Base-by-base conservation (phyloP, 176 grass and related monocot genomes). In the Saccharum spontaneum region DNA sequence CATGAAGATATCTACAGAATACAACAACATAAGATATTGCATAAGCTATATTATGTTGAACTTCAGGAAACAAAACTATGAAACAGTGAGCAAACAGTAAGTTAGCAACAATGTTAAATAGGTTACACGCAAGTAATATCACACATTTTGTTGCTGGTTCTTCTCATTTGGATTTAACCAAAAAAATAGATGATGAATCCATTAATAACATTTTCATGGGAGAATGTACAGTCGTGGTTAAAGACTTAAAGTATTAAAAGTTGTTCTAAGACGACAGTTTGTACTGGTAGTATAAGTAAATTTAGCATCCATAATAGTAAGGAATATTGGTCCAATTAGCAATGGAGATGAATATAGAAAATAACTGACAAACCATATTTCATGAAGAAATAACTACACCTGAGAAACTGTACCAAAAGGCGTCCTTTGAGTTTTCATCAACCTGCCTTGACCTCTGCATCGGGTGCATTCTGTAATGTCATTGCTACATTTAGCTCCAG, bases 371-470 rank as follows among this genome's bases (percentile, higher is more conserved):
- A 82, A 41, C 38, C n/a, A 73, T 31, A 54, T 2, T 34, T 83
- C 54, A 44, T 36, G 23, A 24, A 79, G 16, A 24, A 54, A 67
- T 67, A 30, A 41, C 30, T 33, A 79, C 82, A 98, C 93, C 95
- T 98, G 95, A 80, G 95, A 98, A 72, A 98, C 67, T 77, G 88
- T 82, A 86, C 95, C 95, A 87, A 95, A 95, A 79, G 90, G 87
- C 73, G 93, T 95, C 85, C 82, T 95, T 69, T 83, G 93, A 73
- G 89, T 90, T 79, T 85, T 93, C 87, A 93, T 89, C 18, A 82
- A 76, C 64, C 90, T 87, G 49, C 93, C 95, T 77, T 88, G 90
- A 88, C 95, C 95, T 85, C 87, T 82, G 80, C 95, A 98, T 73
- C 75, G 85, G 54, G 61, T 78, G 55, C 95, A 98, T 82, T 88